Evolutionary conservation across 768 basidiomycete species (phyloP).

Genomic region (Tylopilus balloui): DNA sequence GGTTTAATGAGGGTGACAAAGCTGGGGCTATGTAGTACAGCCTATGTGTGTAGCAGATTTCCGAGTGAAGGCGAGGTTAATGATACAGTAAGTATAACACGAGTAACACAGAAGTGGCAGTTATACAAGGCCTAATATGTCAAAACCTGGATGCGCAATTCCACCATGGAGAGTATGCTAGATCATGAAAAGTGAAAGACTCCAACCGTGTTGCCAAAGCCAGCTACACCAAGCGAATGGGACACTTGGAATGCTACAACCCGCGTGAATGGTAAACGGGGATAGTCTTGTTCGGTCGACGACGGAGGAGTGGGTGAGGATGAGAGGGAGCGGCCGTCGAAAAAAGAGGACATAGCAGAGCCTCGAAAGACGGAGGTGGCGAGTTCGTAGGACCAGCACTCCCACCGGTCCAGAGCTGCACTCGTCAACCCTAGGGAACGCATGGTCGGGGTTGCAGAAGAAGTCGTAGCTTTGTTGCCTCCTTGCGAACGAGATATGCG

Average conservation of each 20-base stretch:
- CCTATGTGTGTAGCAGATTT: slow-evolving; percentile 1
- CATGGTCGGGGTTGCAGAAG: slow-evolving; percentile 11
- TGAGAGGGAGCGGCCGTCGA: slow-evolving; percentile 17
- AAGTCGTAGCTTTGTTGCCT: slow-evolving; percentile 23
- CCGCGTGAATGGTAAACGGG: slow-evolving; percentile 77
- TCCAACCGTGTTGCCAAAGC: slow-evolving; percentile 68
- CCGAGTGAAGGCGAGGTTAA: slow-evolving; percentile 5
- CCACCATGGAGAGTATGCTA: neutral
- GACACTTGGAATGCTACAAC: slow-evolving; percentile 55
- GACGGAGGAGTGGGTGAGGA: slow-evolving; percentile 3
- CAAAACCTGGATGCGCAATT: neutral
- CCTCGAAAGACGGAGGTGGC: slow-evolving; percentile 43
- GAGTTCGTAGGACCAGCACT: slow-evolving; percentile 75
- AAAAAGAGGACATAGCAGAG: slow-evolving; percentile 48
- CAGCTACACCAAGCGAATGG: slow-evolving; percentile 54
- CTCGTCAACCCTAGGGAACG: slow-evolving; percentile 46
- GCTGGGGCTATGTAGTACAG: slow-evolving; percentile 1
- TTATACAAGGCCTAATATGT: slow-evolving; percentile 16
- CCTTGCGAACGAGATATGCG: slow-evolving; percentile 50
- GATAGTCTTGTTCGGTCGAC: slow-evolving; percentile 25
- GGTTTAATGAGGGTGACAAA: slow-evolving; percentile 25
- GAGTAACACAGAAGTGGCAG: slow-evolving; percentile 11
- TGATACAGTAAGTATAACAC: slow-evolving; percentile 25
- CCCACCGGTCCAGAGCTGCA: slow-evolving; percentile 76
- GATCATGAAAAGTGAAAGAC: slow-evolving; percentile 25